These are phyloP conservation scores for Globisporangium uncinulatum DNA, from an alignment of 352 stramenopile genomes.

Conservation along the genomic window DNA sequence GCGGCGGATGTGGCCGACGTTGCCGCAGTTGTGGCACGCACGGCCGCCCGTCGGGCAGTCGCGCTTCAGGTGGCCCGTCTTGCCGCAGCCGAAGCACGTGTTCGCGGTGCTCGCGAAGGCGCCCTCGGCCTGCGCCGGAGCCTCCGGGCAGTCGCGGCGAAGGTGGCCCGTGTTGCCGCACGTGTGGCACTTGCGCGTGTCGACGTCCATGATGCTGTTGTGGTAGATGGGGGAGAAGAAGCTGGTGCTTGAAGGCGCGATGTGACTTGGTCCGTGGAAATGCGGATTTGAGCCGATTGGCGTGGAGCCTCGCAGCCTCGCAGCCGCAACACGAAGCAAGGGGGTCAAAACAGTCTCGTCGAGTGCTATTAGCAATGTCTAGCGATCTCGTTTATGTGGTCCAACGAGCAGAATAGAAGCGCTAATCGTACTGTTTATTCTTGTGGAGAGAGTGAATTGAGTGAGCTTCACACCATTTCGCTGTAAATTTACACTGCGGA, in stretches of 20 bases:
- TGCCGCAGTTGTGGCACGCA: slow-evolving; percentile 81
- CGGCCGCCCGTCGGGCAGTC: slow-evolving; percentile 66
- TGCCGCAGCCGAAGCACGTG: slow-evolving; percentile 74
- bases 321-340: not conserved
- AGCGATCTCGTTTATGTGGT: no score
- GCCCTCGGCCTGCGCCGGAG: slow-evolving; percentile 34
- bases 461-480: no score
- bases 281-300: slow-evolving; percentile 14
- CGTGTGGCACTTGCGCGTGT: slow-evolving; percentile 73
- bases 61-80: slow-evolving; percentile 76
- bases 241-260: not conserved
- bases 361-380: no score
- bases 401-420: no score
- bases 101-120: slow-evolving; percentile 25
- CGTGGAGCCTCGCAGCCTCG: not conserved
- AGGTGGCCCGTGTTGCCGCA: slow-evolving; percentile 72
- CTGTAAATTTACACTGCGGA: no score
- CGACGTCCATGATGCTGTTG: slow-evolving; percentile 10
- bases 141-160: slow-evolving; percentile 69
- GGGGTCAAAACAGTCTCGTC: not conserved
- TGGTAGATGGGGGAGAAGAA: not conserved
- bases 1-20: slow-evolving; percentile 68
- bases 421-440: no score
- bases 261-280: slow-evolving; percentile 10
- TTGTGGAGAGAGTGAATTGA: no score